Base-by-base conservation (phyloP, 2,329 filamentous ascomycete genomes). In the Cordyceps farinosa region DNA sequence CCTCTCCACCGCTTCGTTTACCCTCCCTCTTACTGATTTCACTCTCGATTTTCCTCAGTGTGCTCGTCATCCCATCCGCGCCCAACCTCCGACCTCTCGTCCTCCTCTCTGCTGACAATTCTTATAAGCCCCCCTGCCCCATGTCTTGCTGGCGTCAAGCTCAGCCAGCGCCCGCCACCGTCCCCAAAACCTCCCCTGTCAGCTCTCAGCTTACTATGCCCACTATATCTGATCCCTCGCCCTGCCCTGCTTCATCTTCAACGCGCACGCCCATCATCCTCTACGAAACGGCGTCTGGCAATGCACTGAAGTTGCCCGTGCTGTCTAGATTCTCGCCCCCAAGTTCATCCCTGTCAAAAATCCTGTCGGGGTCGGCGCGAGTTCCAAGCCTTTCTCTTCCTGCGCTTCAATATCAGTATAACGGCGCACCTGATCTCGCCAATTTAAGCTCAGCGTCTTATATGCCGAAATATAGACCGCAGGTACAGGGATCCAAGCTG, bases 151-250 rank as follows among this genome's bases (percentile, higher is more conserved):
- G 30, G 34, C 45, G 32, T 36, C 44, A 29, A 29, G 44, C 55
- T 58, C 44, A 50, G 44, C 55, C 56, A 50, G 36, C 50, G 10
- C 6, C 22, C 30, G 27, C 22, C 27, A 54, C 36, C 38, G 13
- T 29, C 17, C 17, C 22, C 11, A 5, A 7, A 22, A 3, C 15
- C 27, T 34, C 15, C 22, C 34, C 13, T 50, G 56, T 59, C n/a
- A 59, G 56, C 44, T 11, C 22, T 50, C 34, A 30, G 56, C 56
- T 59, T 50, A 59, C 56, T 48, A 38, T 59, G 34, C 34, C 44
- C 34, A 59, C 56, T 30, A n/a, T 11, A 40, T 22, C 11, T 45
- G 22, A 30, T n/a, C 48, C 13, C 13, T 40, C 36, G 22, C 22
- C 34, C 36, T 40, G 51, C 34, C 13, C 15, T 27, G 30, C 7